Percentiles rank a stretch among this genome's conserved stretches.
These are phyloP conservation scores for Pyricularia pennisetigena DNA, from an alignment of 2,329 filamentous ascomycete genomes.

Conservation along the genomic window DNA sequence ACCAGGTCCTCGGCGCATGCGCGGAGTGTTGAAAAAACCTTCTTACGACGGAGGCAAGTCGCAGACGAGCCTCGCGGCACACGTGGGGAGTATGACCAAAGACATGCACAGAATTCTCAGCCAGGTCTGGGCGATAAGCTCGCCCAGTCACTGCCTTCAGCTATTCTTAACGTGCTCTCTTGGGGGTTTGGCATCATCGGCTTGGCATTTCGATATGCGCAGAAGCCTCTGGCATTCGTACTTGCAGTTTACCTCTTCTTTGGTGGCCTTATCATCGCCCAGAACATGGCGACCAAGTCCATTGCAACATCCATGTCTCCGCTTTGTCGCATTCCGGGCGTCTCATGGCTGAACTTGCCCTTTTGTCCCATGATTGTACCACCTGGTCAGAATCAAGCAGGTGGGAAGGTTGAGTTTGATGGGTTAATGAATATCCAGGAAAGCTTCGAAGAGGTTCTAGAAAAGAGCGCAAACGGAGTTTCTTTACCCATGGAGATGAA, in stretches of 20 bases:
- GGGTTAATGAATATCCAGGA: constrained; percentile 64
- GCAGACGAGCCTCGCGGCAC: constrained; percentile 11
- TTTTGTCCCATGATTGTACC: constrained; percentile 41
- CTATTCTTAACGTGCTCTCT: constrained; percentile 26
- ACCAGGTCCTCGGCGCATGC: constrained; percentile 23
- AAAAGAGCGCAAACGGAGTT: constrained; percentile 54
- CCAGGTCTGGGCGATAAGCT: constrained; percentile 20
- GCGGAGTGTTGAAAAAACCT: constrained; percentile 17
- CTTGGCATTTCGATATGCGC: constrained; percentile 50
- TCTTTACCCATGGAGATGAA: constrained; percentile 72
- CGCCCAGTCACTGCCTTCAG: constrained; percentile 23
- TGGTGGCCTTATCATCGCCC: constrained; percentile 46
- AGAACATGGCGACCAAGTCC: constrained; percentile 53
- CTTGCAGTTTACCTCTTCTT: constrained; percentile 52
- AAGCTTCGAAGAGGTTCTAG: constrained; percentile 67
- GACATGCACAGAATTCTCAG: not conserved
- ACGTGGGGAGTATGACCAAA: not conserved
- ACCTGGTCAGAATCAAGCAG: constrained; percentile 4
- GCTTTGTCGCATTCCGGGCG: constrained; percentile 60
- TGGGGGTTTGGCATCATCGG: constrained; percentile 48
- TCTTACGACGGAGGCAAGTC: constrained; percentile 17
- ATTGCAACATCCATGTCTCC: constrained; percentile 55
- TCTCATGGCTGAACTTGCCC: constrained; percentile 48
- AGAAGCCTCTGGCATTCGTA: constrained; percentile 52
- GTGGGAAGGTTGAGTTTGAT: constrained; percentile 52